These are phyloP conservation scores for Penicillium taxi DNA, from an alignment of 495 filamentous ascomycete genomes.

Conservation along the genomic window DNA sequence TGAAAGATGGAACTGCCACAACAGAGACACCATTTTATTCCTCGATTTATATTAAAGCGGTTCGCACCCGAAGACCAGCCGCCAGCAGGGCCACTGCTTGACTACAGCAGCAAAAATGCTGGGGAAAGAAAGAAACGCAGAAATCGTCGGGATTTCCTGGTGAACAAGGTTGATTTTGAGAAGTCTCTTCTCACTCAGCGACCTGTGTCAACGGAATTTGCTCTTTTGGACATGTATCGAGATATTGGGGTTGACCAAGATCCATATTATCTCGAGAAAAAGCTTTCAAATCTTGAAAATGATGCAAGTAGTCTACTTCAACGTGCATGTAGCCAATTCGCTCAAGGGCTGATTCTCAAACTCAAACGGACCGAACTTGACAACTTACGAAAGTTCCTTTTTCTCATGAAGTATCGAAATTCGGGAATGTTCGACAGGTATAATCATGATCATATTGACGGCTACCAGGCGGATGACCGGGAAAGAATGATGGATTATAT, in stretches of 20 bases:
- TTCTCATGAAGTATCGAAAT: conserved; percentile 1
- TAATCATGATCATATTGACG: not conserved
- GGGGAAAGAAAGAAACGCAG: no score
- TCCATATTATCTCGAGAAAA: not conserved
- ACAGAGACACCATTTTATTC: not conserved
- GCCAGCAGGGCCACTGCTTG: not conserved
- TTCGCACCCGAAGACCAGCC: not conserved
- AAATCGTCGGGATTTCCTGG: no score
- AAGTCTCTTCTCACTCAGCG: not conserved
- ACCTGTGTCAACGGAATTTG: not conserved
- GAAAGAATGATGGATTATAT: not conserved
- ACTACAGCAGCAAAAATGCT: not conserved
- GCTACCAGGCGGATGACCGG: not conserved
- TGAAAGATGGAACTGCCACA: not conserved
- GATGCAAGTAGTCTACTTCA: no score
- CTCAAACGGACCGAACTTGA: not conserved
- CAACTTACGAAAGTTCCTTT: not conserved
- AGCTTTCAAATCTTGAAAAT: no score
- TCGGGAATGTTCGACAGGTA: not conserved
- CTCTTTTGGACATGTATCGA: not conserved
- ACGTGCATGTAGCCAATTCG: not conserved
- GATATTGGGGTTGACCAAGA: not conserved
- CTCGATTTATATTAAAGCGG: not conserved
- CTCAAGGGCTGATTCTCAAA: not conserved
- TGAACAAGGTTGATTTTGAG: no score